Base-by-base conservation (phyloP, 2,329 filamentous ascomycete species). In the Fusarium drepaniforme region DNA sequence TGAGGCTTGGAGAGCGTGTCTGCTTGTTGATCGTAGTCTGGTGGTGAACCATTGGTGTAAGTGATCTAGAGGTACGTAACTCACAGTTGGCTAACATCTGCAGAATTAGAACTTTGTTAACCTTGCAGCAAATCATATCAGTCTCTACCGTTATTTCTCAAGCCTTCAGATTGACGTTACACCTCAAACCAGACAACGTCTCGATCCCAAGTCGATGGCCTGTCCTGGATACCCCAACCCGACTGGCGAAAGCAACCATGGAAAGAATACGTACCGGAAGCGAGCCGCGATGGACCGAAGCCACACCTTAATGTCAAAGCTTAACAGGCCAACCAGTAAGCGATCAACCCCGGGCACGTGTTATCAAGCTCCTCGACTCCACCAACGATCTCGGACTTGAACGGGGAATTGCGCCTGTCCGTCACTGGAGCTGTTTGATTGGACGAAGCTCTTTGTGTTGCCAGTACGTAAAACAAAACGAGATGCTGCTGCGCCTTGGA, bases 11-110 rank as follows among this genome's bases (percentile, higher is more conserved):
- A 30, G 49, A 51, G 44, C 18, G 37, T n/a, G 18, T 53, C 21
- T 46, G 42, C 12, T 40, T 35, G 53, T 69, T 72, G 74, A 75
- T 68, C 56, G 68, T 21, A 21, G 37, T 16, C 15, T 25, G 57
- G 25, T 59, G 60, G 21, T 63, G 38, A 57, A 28, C 44, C 15
- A 37, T 49, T 21, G 25, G 37, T 53, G 60, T 38, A 63, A 63
- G 60, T 51, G 60, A 18, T 63, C 18, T 5, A 35, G 23, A 37
- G 13, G 16, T 28, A 49, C 13, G 21, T 25, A 49, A 28, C 18
- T 21, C 28, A 8, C 23, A n/a, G 44, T 23, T 63, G 21, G 11
- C 33, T 15, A 30, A 51, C 42, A 18, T n/a, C 30, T 51, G 33
- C n/a, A 38, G 23, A 46, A 35, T 21, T 21, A 37, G 53, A 58